Conservation (phyloP, 371 early-diverging fungal species). For the Rhizomucor miehei region DNA sequence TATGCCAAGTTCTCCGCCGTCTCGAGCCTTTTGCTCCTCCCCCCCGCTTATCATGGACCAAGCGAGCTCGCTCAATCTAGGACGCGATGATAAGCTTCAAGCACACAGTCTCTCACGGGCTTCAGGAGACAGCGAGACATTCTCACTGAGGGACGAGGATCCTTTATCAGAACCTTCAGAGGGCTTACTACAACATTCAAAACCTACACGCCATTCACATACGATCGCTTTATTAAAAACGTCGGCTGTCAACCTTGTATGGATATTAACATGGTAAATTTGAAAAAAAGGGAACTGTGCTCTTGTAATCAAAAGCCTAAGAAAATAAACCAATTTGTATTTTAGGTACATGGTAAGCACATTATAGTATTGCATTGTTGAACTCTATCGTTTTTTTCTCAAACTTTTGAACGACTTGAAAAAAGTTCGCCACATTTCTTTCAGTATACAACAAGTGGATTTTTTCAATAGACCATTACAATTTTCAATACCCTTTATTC, state of each 20-base stretch:
- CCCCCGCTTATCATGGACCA: no score
- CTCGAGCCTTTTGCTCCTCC: no score
- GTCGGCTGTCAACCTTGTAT: constrained; percentile 37
- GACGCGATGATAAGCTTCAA: background rate
- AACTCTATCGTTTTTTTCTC: no score
- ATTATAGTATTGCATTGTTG: no score
- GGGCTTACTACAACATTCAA: constrained; percentile 2
- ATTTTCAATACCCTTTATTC: constrained; percentile 80
- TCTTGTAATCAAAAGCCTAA: no score
- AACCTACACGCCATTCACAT: constrained; percentile 6
- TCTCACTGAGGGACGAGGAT: constrained; percentile 17
- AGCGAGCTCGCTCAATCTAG: background rate
- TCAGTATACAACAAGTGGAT: constrained; percentile 90
- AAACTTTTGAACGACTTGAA: no score
- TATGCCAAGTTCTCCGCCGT: no score
- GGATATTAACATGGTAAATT: constrained; percentile 46
- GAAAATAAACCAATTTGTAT: no score
- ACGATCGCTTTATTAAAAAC: constrained; percentile 25
- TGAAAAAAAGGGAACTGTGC: background rate
- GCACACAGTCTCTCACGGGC: background rate
- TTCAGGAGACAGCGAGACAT: constrained; percentile 8
- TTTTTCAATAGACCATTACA: constrained; percentile 70
- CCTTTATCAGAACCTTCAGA: constrained; percentile 21
- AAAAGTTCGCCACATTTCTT: constrained; percentile 63
- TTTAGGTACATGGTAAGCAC: constrained; percentile 37